These are phyloP conservation scores for Abortiporus biennis DNA, from an alignment of 1,284 basidiomycete genomes.

Conservation along the genomic window DNA sequence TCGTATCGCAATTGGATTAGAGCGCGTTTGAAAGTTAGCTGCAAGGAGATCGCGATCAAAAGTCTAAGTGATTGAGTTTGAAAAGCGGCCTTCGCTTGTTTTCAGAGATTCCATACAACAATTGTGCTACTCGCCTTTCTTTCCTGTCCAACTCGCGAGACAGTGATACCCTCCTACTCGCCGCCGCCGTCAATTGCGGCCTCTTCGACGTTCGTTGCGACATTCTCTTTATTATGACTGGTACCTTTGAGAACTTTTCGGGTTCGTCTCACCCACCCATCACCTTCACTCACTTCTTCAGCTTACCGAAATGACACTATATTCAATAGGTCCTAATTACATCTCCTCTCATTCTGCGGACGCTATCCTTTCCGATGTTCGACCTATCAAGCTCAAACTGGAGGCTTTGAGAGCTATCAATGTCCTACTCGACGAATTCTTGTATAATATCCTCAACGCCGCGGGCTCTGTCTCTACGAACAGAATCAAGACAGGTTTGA, in stretches of 20 bases:
- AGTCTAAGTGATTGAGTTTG: constrained; percentile 8
- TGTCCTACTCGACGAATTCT: constrained; percentile 82
- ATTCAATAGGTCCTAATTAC: constrained; percentile 63
- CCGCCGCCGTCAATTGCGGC: neutral
- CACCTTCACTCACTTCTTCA: too few species aligned
- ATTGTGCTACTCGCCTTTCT: neutral
- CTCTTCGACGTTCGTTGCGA: neutral
- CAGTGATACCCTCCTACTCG: too few species aligned
- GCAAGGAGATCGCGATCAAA: too few species aligned
- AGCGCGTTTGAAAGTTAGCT: too few species aligned
- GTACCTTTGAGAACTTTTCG: constrained; percentile 1
- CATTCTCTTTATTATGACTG: constrained; percentile 2
- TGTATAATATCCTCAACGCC: constrained; percentile 66
- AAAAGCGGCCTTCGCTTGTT: neutral
- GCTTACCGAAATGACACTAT: too few species aligned
- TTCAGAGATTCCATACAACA: neutral
- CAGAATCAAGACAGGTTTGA: constrained; percentile 68
- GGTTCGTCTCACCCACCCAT: constrained; percentile 1
- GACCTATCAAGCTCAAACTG: constrained; percentile 77
- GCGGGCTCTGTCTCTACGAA: constrained; percentile 72
- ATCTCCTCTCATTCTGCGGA: constrained; percentile 80
- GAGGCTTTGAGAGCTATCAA: constrained; percentile 78
- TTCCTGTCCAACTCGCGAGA: too few species aligned
- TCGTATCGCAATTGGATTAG: too few species aligned
- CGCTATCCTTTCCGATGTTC: constrained; percentile 84